Base-by-base conservation (phyloP, 1,139 yeast genomes). In the Pichia sp. region DNA sequence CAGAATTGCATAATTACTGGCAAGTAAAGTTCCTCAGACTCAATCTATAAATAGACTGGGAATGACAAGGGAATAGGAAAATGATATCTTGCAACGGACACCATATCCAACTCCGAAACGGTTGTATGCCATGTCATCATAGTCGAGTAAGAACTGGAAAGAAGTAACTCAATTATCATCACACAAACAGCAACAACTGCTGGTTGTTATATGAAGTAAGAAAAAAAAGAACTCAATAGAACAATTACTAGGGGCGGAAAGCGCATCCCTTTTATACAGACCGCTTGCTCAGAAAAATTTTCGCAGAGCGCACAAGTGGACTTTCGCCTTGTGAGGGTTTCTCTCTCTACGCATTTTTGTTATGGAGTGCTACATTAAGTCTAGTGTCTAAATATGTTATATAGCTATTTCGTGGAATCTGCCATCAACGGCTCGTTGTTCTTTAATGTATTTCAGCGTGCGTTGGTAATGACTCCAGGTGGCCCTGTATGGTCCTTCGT, bases 91-190 rank as follows among this genome's bases (percentile, higher is more conserved):
- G 61, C 59, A 50, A 57, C 35, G 47, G 55, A 36, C 38, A 15
- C 32, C 46, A 53, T 54, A 53, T 54, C 53, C 41, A 44, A 20
- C 30, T 31, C 49, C 51, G 41, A 47, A 66, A 74, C 82, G 65
- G 68, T 78, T 79, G 68, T 76, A 77, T 72, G 63, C 76, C 80
- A 78, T 78, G 81, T 80, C 87, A 80, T 78, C 89, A 80, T 74
- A 76, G 86, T 80, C 89, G 87, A 74, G 76, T 82, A 74, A 50
- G 86, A 72, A 79, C 73, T 77, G 82, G 85, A 80, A 78, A 81
- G 84, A 78, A 59, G 62, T 51, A 50, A 74, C 80, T 73, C 72
- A 70, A 51, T 38, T 64, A 64, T 76, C 81, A 74, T 76, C 81
- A 76, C 62, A 48, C 60, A 27, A 46, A 45, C 47, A 41, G 43